Evolutionary conservation across 371 early-diverging fungal genomes (phyloP).

Genomic region (Mortierella sp.): DNA sequence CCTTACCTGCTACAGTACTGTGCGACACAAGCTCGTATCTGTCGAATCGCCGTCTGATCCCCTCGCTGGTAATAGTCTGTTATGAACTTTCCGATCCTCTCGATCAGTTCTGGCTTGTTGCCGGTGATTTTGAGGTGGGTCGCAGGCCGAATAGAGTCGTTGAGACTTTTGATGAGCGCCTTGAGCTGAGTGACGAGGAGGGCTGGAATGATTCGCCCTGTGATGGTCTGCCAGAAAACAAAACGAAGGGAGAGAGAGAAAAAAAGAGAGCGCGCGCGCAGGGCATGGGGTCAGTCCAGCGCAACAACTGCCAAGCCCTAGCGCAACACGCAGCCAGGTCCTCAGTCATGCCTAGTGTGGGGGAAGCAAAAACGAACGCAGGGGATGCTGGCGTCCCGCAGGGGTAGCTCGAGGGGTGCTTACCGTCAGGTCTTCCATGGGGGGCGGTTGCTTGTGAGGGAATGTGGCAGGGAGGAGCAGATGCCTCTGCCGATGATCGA

Average conservation of each 20-base stretch:
- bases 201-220: conserved; percentile 50
- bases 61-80: conserved; percentile 35
- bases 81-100: conserved; percentile 24
- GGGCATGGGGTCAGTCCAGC: too few relatives aligned
- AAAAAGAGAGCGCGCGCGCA: not conserved
- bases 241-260: not conserved
- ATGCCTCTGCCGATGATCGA: conserved; percentile 18
- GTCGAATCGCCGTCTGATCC: conserved; percentile 42
- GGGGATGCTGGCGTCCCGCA: too few relatives aligned
- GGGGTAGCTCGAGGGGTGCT: too few relatives aligned
- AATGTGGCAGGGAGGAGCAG: conserved; percentile 3
- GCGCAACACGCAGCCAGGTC: too few relatives aligned
- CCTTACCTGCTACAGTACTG: conserved; percentile 39
- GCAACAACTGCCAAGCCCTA: too few relatives aligned
- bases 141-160: conserved; percentile 40
- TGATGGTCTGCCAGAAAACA: conserved; percentile 31
- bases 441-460: not conserved
- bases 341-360: too few relatives aligned
- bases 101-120: conserved; percentile 49
- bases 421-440: conserved; percentile 41
- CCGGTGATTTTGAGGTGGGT: conserved; percentile 51
- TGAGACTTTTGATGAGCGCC: conserved; percentile 44
- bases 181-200: conserved; percentile 46
- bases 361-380: too few relatives aligned
- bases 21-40: conserved; percentile 44